Percentiles rank a stretch among this genome's conserved stretches.
These are phyloP conservation scores for Poa pratensis DNA, from an alignment of 176 grass and related monocot species.

Conservation along the genomic window DNA sequence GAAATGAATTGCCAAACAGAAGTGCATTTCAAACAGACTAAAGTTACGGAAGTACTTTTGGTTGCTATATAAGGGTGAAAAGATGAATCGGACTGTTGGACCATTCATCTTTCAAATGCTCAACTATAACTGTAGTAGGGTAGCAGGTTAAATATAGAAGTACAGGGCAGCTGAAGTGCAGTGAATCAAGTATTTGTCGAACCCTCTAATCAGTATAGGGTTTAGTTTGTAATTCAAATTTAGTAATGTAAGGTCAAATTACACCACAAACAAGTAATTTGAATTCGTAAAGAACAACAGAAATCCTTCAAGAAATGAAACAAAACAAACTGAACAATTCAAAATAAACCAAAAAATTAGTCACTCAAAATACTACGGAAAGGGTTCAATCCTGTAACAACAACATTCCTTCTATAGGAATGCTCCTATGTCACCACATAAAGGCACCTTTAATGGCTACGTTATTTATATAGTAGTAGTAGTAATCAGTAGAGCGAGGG, in stretches of 20 bases:
- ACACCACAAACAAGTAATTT: conserved; percentile 17
- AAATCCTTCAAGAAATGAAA: not conserved
- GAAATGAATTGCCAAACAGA: not conserved
- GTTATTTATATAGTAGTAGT: conserved; percentile 7
- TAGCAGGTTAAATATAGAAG: conserved; percentile 6
- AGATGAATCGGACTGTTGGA: not conserved
- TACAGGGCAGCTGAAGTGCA: not conserved
- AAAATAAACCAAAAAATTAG: not conserved
- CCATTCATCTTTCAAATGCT: not conserved
- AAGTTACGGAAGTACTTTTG: not conserved
- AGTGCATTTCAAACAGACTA: not conserved
- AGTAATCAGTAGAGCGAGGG: not conserved
- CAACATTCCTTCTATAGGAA: conserved; percentile 2
- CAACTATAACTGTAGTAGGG: not conserved
- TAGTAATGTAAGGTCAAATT: not conserved
- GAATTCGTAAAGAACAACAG: not conserved
- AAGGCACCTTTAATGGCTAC: not conserved
- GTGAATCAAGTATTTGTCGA: not conserved
- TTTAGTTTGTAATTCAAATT: not conserved
- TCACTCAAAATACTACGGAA: conserved; percentile 7
- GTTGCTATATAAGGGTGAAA: conserved; percentile 17
- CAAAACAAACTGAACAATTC: not conserved
- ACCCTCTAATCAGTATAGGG: not conserved
- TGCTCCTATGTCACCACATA: not conserved
- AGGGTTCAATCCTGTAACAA: conserved; percentile 2